Base-by-base conservation (phyloP, 106 monocot genomes). In the Gastrodia elata region DNA sequence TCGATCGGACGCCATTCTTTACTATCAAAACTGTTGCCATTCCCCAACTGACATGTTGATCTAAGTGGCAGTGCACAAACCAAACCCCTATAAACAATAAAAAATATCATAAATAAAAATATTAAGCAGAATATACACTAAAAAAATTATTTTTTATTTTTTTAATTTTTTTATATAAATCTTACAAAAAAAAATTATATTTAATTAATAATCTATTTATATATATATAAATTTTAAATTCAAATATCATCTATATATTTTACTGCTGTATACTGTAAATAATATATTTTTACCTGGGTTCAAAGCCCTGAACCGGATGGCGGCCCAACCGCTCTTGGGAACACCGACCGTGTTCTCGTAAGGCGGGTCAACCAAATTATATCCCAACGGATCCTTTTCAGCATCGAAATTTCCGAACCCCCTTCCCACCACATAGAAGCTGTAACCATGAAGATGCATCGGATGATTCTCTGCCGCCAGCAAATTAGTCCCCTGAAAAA, bases 401-500 rank as follows among this genome's bases (percentile, higher is more conserved):
- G 65, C 61, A 16, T 87, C 59, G 61, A 83, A 89, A 42, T 87
- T 93, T 37, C 90, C 90, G 28, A 91, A 85, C 13, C 91, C 91
- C 39, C 83, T 87, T 2, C 85, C 91, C 55, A 91, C 30, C 64
- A 91, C 83, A 24, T 72, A 91, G 77, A 91, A 91, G 71, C 83
- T 88, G 71, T 75, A 91, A 2, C 91, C 91, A 46, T 90, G 89
- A 8, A 90, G 80, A 64, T 90, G 89, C 20, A 90, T 10, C 6
- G 89, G 89, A 71, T 90, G 91, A 77, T 73, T 91, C 69, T 91
- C 91, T 8, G 34, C 39, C 28, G 73, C 76, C 24, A 88, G 16
- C 6, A 91, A 8, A 43, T 85, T 83, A 24, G 91, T 91, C 77
- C 87, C 81, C 83, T 91, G 91, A 55, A 88, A 74, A 79, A 88